These are phyloP conservation scores for Albatrellus ellisii DNA, from an alignment of 768 basidiomycete species.

Conservation along the genomic window DNA sequence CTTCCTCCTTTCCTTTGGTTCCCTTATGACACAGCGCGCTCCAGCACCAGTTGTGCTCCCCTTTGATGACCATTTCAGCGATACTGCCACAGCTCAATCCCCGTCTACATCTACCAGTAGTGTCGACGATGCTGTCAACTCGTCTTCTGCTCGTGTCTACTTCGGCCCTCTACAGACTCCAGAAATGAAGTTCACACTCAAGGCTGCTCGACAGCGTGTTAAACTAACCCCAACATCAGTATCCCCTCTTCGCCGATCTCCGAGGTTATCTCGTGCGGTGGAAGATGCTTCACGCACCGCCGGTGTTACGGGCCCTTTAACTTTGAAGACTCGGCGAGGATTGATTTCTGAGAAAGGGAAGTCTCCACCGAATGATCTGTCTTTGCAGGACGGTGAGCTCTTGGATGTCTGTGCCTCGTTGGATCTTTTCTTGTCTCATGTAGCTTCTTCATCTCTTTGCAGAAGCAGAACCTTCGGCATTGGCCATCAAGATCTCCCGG, in stretches of 20 bases:
- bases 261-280: conserved; percentile 1
- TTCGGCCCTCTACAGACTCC: conserved; percentile 16
- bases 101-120: conserved; percentile 5
- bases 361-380: not conserved
- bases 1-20: not conserved
- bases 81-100: conserved; percentile 5
- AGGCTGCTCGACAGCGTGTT: conserved; percentile 6
- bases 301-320: too few species aligned
- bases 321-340: not conserved
- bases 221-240: conserved; percentile 1
- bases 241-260: conserved; percentile 6
- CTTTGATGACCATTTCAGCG: conserved; percentile 1
- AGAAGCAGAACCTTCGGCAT: conserved; percentile 44
- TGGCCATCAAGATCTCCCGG: conserved; percentile 52
- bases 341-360: not conserved
- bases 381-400: conserved; percentile 11
- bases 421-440: conserved; percentile 2
- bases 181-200: conserved; percentile 13
- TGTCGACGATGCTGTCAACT: conserved; percentile 7
- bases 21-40: not conserved
- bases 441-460: not conserved
- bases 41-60: too few species aligned
- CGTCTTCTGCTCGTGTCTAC: conserved; percentile 12
- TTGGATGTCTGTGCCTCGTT: not conserved
- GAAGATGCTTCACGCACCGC: too few species aligned